A percentile compares a stretch with the other conserved stretches of the same genome.
Evolutionary conservation across 768 basidiomycete species (phyloP).

Genomic region (Termitomyces sp.): DNA sequence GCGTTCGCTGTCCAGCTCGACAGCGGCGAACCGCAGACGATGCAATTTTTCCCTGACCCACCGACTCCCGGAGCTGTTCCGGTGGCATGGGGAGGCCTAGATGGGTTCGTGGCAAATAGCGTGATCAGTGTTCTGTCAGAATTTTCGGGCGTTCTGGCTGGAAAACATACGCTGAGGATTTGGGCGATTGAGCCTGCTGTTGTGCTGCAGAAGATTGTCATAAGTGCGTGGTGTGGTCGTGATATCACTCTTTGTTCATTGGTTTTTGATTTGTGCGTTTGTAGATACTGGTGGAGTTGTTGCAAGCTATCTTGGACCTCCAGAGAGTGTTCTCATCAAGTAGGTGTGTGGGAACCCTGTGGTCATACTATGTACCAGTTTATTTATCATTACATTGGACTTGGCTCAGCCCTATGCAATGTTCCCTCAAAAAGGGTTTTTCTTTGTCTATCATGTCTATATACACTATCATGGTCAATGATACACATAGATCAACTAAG

Average conservation of each 20-base stretch:
- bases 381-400: too few species aligned
- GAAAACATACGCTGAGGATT: conserved; percentile 54
- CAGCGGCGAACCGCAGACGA: conserved; percentile 31
- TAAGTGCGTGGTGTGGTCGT: conserved; percentile 29
- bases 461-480: neutral
- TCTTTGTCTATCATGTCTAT: neutral
- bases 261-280: conserved; percentile 1
- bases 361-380: too few species aligned
- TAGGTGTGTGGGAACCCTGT: neutral
- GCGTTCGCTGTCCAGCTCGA: conserved; percentile 50
- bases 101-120: conserved; percentile 51
- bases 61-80: conserved; percentile 39
- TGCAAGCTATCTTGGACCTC: conserved; percentile 59
- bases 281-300: conserved; percentile 52
- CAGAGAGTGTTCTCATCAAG: conserved; percentile 40
- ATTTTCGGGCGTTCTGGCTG: conserved; percentile 38
- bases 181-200: conserved; percentile 57
- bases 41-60: conserved; percentile 42
- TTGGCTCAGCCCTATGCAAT: too few species aligned
- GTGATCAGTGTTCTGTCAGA: conserved; percentile 37
- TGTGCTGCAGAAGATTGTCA: conserved; percentile 57
- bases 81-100: conserved; percentile 37
- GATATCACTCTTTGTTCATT: neutral
- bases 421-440: too few species aligned
- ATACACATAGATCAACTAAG: neutral